A percentile compares a stretch with the other conserved stretches of the same genome.
These are phyloP conservation scores for Irpex sp. DNA, from an alignment of 1,284 basidiomycete genomes.

Conservation along the genomic window DNA sequence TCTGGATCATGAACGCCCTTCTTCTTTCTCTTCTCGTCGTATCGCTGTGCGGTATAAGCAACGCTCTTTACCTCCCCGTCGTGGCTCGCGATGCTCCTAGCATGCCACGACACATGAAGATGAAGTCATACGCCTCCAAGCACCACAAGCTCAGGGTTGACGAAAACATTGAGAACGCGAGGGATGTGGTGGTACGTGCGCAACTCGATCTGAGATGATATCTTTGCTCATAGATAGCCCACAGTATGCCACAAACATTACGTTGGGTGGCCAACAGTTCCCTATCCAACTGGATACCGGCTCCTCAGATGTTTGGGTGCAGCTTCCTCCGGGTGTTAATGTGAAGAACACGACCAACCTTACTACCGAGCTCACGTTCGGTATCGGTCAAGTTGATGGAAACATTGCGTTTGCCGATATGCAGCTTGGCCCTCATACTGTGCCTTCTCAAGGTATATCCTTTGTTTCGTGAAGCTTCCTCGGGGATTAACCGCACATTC, in stretches of 20 bases:
- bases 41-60: slow-evolving; percentile 24
- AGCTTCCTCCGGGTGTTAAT: slow-evolving; percentile 10
- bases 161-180: slow-evolving; percentile 18
- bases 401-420: slow-evolving; percentile 22
- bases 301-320: slow-evolving; percentile 22
- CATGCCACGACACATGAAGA: slow-evolving; percentile 6
- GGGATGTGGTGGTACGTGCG: slow-evolving; percentile 19
- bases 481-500: not conserved
- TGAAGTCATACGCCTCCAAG: slow-evolving; percentile 4
- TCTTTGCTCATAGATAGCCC: not conserved
- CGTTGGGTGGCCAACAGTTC: slow-evolving; percentile 18
- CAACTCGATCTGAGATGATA: not conserved
- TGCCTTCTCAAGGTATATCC: slow-evolving; percentile 24
- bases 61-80: slow-evolving; percentile 18
- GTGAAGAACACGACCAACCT: slow-evolving; percentile 18
- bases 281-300: slow-evolving; percentile 22
- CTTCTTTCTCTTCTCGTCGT: slow-evolving; percentile 14
- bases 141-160: slow-evolving; percentile 4
- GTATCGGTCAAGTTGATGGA: slow-evolving; percentile 20
- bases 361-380: slow-evolving; percentile 16
- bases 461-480: not conserved
- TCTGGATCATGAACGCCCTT: slow-evolving; percentile 20
- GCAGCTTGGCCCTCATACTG: slow-evolving; percentile 21
- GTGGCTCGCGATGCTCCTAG: slow-evolving; percentile 3
- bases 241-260: slow-evolving; percentile 23